These are phyloP conservation scores for Aspergillus kassunensis DNA, from an alignment of 495 filamentous ascomycete genomes.

Conservation along the genomic window DNA sequence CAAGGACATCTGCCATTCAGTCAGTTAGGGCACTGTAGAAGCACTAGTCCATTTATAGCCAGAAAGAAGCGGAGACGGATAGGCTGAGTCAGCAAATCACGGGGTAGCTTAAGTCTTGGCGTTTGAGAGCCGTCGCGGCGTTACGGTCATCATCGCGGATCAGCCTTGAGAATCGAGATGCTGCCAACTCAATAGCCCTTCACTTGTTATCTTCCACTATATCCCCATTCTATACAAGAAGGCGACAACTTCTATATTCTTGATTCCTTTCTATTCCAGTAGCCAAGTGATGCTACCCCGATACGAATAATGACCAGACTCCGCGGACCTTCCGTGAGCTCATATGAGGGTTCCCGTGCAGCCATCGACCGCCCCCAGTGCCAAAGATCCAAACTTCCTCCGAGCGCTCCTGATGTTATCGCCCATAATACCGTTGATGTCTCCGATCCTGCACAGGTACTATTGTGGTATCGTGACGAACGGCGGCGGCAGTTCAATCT, in stretches of 20 bases:
- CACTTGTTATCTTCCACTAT: neutral
- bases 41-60: neutral
- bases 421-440: conserved; percentile 47
- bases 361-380: conserved; percentile 28
- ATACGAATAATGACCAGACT: conserved; percentile 42
- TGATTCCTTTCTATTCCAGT: neutral
- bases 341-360: conserved; percentile 29
- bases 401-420: conserved; percentile 47
- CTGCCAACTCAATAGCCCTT: neutral
- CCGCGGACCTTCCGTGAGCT: conserved; percentile 44
- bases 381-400: conserved; percentile 43
- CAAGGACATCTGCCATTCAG: too few species aligned
- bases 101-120: neutral
- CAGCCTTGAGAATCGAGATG: too few species aligned
- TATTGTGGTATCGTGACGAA: conserved; percentile 47
- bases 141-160: too few species aligned
- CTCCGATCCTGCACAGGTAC: conserved; percentile 40
- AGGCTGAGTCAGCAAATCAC: neutral
- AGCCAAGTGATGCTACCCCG: conserved; percentile 27
- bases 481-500: conserved; percentile 48
- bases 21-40: too few species aligned
- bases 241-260: neutral
- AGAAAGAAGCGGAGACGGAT: too few species aligned
- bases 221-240: neutral
- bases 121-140: neutral